A percentile compares a stretch with the other conserved stretches of the same genome.
These are phyloP conservation scores for Styphnolobium japonicum DNA, from an alignment of 306 rosid genomes.

Conservation along the genomic window DNA sequence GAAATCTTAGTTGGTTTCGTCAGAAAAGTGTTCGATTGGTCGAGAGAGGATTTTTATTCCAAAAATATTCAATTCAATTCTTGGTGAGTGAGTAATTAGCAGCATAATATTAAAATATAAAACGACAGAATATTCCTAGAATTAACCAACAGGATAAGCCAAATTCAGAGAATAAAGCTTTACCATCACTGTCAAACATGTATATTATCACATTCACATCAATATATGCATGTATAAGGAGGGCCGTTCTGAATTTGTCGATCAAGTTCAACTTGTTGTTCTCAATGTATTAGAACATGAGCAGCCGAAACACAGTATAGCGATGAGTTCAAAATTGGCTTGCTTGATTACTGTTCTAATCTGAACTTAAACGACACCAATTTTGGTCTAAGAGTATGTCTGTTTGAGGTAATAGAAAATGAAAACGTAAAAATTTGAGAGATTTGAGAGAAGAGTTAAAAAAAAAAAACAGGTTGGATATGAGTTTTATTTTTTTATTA, in stretches of 20 bases:
- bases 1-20: constrained; percentile 66
- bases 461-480: too few relatives aligned
- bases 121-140: neutral
- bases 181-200: neutral
- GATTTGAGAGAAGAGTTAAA: too few relatives aligned
- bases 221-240: constrained; percentile 5
- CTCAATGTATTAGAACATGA: neutral
- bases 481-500: too few relatives aligned
- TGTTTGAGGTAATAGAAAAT: too few relatives aligned
- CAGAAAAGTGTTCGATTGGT: constrained; percentile 24
- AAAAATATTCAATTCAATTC: constrained; percentile 1
- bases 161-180: constrained; percentile 1
- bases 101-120: neutral
- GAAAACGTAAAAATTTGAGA: too few relatives aligned
- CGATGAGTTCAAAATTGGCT: neutral
- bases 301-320: neutral
- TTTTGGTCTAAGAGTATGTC: neutral
- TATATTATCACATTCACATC: too few relatives aligned
- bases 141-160: neutral
- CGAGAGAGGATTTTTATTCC: constrained; percentile 20
- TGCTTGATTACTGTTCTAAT: neutral
- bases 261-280: neutral
- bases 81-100: constrained; percentile 50
- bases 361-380: neutral
- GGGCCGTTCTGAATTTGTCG: neutral